Evolutionary conservation across 768 basidiomycete genomes (phyloP).

Genomic region (Butyriboletus loyo): DNA sequence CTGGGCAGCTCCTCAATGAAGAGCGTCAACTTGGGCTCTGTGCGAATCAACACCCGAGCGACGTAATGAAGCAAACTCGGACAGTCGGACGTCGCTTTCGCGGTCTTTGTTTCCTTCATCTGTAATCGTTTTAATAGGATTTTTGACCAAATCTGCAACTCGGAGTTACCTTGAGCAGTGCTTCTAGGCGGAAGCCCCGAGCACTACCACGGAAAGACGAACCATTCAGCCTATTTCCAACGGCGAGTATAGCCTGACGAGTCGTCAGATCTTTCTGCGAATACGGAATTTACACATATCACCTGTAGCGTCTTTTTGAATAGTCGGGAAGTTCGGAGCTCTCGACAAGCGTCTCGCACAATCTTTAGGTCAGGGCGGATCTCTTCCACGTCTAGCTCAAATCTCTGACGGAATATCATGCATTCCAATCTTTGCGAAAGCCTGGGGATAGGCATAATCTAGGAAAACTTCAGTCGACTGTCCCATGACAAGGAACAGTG

Average conservation of each 20-base stretch:
- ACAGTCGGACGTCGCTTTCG: conserved; percentile 61
- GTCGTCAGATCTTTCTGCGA: not conserved
- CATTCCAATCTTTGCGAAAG: conserved; percentile 70
- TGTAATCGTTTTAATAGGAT: conserved; percentile 27
- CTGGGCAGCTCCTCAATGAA: conserved; percentile 82
- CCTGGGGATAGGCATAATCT: conserved; percentile 80
- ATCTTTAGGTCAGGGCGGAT: conserved; percentile 77
- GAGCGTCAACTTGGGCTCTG: conserved; percentile 58
- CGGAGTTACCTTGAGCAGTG: conserved; percentile 68
- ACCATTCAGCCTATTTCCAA: conserved; percentile 83
- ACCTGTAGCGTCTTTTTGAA: conserved; percentile 75
- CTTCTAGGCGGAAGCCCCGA: conserved; percentile 79
- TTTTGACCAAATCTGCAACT: not conserved
- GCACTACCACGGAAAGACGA: conserved; percentile 84
- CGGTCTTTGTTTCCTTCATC: conserved; percentile 83
- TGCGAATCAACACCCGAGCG: conserved; percentile 67
- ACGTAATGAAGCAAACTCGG: conserved; percentile 91
- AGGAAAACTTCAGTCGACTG: conserved; percentile 3
- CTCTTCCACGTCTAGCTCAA: conserved; percentile 83
- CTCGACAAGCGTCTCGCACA: conserved; percentile 64
- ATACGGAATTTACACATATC: not conserved
- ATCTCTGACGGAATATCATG: conserved; percentile 80
- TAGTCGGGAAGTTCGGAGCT: conserved; percentile 58
- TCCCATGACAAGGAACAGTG: not conserved
- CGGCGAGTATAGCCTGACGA: conserved; percentile 59